Base-by-base conservation (phyloP, 1,284 basidiomycete species). In the Fereydounia khargensis region DNA sequence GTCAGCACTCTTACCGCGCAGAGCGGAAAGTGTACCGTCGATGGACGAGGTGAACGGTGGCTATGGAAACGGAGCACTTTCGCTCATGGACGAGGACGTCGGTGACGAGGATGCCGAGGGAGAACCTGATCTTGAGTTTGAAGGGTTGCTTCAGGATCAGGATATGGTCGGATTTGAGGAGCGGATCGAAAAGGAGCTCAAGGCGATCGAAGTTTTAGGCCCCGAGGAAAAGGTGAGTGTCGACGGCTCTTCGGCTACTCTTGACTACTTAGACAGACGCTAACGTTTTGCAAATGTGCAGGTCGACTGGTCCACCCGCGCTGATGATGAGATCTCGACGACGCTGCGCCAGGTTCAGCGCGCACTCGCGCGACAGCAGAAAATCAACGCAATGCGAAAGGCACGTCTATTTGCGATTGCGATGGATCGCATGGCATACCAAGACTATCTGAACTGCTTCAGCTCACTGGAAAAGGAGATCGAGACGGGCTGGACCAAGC, bases 281-380 rank as follows among this genome's bases (percentile, higher is more conserved):
- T n/a, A n/a, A n/a, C n/a, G n/a, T n/a, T n/a, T n/a, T n/a, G n/a
- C n/a, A n/a, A n/a, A n/a, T n/a, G n/a, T n/a, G n/a, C n/a, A n/a
- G 6, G 33, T 61, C 3, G 63, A 68, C 37, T 68, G 63, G 63
- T 46, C 59, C 8, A 38, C 48, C n/a, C 59, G 65, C 1, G 50
- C 47, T 11, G 92, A 96, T 69, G 92, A 97, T 76, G 91, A 92
- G 39, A 88, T 97, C 48, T 87, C 91, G 2, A 85, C 87, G 2
- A 87, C 90, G 1, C 82, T 97, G 2, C 86, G 94, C 1, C 85
- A 88, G 49, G 88, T 89, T 22, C 92, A 97, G 75, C 80, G 82
- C n/a, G 84, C 88, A 59, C 81, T 97, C 3, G 83, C 86, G 5
- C 80, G 79, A 6, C 88, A 95, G 43, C 81, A 87, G 2, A 81